phyloP scores from a whole-genome alignment of 495 filamentous ascomycete species.

The Amniculicola lignicola region DNA sequence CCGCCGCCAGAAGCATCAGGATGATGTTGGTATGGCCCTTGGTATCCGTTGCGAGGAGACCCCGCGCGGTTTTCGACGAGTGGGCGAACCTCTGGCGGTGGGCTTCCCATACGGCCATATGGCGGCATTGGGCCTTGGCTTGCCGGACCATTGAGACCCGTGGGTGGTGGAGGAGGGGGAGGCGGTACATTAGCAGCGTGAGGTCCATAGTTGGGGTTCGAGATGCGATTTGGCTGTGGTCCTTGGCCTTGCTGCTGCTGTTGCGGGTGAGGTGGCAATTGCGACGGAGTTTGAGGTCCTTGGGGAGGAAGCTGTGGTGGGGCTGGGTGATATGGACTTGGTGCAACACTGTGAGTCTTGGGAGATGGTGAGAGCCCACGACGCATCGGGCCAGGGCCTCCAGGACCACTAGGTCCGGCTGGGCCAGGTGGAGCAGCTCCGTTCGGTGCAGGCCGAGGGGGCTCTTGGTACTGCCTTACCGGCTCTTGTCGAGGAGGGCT shows the following conservation, averaged over 20 bases:
- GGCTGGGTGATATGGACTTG: conserved; percentile 60
- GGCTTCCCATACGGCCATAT: conserved; percentile 65
- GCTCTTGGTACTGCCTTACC: conserved; percentile 71
- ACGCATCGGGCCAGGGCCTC: conserved; percentile 40
- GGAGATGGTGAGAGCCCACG: conserved; percentile 59
- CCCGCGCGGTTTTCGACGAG: conserved; percentile 81
- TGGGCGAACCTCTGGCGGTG: conserved; percentile 78
- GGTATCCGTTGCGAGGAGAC: conserved; percentile 79
- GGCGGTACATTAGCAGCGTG: conserved; percentile 53
- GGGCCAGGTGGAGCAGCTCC: conserved; percentile 13
- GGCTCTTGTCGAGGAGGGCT: conserved; percentile 61
- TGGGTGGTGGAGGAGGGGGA: conserved; percentile 59
- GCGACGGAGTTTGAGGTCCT: conserved; percentile 36
- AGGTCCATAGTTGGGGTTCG: conserved; percentile 66
- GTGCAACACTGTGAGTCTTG: conserved; percentile 54
- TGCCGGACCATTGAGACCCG: conserved; percentile 43
- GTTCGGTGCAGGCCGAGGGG: conserved; percentile 53
- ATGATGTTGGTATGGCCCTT: conserved; percentile 71
- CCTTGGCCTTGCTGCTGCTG: conserved; percentile 33
- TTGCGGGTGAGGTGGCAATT: conserved; percentile 31
- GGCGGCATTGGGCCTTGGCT: conserved; percentile 47
- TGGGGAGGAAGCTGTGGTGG: conserved; percentile 62
- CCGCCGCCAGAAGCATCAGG: conserved; percentile 61
- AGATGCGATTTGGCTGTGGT: conserved; percentile 55
- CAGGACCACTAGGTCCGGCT: conserved; percentile 7